Evolutionary conservation across 2,329 filamentous ascomycete species (phyloP).

Genomic region (Fusarium sp.): DNA sequence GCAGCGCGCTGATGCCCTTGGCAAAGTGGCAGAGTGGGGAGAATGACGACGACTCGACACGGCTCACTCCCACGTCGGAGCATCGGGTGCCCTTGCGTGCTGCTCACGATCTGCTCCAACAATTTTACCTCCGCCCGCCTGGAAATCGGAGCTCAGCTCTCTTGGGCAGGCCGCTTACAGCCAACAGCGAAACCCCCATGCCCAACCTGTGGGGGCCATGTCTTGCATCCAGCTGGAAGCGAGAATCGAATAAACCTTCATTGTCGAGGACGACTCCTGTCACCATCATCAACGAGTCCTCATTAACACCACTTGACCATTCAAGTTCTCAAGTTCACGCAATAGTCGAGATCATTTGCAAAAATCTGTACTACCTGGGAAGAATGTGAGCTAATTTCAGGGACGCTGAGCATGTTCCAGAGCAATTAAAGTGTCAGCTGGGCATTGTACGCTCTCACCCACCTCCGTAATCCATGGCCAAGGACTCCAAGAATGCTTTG

Average conservation of each 20-base stretch:
- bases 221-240: neutral
- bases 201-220: neutral
- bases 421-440: neutral
- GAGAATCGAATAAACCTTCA: neutral
- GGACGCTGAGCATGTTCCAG: neutral
- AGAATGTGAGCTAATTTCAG: neutral
- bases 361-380: neutral
- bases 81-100: neutral
- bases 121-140: neutral
- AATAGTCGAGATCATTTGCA: neutral
- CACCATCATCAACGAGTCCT: neutral
- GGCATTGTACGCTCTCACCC: neutral
- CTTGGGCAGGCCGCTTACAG: neutral
- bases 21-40: neutral
- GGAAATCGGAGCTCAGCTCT: neutral
- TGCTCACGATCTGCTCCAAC: neutral
- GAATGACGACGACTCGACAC: conserved; percentile 7
- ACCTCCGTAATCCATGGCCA: neutral
- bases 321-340: neutral
- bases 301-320: neutral
- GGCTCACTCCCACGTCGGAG: neutral
- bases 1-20: neutral
- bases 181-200: neutral
- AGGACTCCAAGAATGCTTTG: neutral
- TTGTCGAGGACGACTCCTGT: neutral